phyloP scores from a whole-genome alignment of 2,329 filamentous ascomycete genomes.

The Hirsutella minnesotensis region DNA sequence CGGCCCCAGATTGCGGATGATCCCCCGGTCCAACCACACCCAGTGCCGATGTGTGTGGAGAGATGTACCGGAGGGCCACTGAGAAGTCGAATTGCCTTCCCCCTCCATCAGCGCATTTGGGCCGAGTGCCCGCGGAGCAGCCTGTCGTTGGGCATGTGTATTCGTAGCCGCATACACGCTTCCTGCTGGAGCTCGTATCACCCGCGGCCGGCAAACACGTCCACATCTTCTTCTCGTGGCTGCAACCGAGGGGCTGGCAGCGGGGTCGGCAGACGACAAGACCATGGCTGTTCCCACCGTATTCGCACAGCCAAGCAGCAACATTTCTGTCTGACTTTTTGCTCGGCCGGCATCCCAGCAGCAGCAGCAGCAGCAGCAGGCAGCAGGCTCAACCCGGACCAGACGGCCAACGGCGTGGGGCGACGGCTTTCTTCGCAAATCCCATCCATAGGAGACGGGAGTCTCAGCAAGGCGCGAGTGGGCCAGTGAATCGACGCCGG shows the following conservation, averaged over 20 bases:
- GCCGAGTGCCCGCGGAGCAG: background rate
- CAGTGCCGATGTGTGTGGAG: background rate
- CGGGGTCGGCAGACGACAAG: background rate
- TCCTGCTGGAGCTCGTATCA: background rate
- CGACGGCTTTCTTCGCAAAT: too few relatives aligned
- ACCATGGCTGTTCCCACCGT: slow-evolving; percentile 1
- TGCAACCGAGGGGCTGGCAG: background rate
- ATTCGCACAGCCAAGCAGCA: background rate
- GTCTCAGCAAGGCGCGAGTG: too few relatives aligned
- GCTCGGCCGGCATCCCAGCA: background rate
- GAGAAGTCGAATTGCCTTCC: too few relatives aligned
- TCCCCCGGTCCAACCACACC: background rate
- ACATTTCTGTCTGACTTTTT: background rate
- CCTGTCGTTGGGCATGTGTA: background rate
- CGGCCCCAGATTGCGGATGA: background rate
- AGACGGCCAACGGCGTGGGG: too few relatives aligned
- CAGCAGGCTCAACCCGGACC: background rate
- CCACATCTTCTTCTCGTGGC: background rate
- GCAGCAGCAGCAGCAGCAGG: background rate
- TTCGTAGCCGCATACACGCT: too few relatives aligned
- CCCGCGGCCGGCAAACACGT: background rate
- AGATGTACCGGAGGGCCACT: too few relatives aligned
- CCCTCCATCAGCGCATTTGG: too few relatives aligned
- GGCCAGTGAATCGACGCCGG: too few relatives aligned
- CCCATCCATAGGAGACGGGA: too few relatives aligned